Conservation (phyloP, 2,329 filamentous ascomycete genomes). For the Cercospora sojina region DNA sequence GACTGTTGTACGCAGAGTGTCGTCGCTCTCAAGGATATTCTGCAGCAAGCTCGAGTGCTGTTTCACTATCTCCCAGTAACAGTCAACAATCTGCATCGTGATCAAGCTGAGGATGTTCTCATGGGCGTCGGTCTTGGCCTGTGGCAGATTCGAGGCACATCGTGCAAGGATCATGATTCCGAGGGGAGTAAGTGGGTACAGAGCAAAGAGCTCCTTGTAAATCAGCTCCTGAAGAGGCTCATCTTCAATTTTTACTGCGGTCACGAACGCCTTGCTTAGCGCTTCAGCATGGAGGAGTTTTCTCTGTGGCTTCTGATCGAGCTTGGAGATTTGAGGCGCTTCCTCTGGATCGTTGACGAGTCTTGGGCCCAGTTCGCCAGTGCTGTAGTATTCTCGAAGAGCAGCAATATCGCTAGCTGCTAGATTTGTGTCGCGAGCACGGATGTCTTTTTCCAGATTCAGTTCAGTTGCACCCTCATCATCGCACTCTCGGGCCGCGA, state of each 20-base stretch:
- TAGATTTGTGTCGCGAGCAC: constrained; percentile 2
- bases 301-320: neutral
- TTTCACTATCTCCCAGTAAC: constrained; percentile 2
- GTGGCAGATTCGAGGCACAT: neutral
- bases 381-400: constrained; percentile 13
- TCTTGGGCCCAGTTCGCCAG: constrained; percentile 17
- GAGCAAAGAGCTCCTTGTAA: constrained; percentile 20
- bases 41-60: constrained; percentile 11
- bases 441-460: constrained; percentile 10
- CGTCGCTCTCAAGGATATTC: constrained; percentile 8
- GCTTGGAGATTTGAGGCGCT: neutral
- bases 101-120: constrained; percentile 12
- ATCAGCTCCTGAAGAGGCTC: constrained; percentile 21
- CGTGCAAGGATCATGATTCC: constrained; percentile 18
- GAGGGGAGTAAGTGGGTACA: constrained; percentile 18
- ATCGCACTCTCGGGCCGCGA: neutral
- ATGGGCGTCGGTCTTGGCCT: constrained; percentile 6
- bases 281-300: constrained; percentile 17
- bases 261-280: constrained; percentile 20
- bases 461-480: constrained; percentile 7
- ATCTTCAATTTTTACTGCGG: constrained; percentile 23
- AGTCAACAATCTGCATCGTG: constrained; percentile 13
- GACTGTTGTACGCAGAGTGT: constrained; percentile 2
- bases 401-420: constrained; percentile 4
- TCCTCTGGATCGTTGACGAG: constrained; percentile 13